Percentiles rank a stretch among this genome's conserved stretches.
These are phyloP conservation scores for Daldinia vernicosa DNA, from an alignment of 495 filamentous ascomycete species.

Conservation along the genomic window DNA sequence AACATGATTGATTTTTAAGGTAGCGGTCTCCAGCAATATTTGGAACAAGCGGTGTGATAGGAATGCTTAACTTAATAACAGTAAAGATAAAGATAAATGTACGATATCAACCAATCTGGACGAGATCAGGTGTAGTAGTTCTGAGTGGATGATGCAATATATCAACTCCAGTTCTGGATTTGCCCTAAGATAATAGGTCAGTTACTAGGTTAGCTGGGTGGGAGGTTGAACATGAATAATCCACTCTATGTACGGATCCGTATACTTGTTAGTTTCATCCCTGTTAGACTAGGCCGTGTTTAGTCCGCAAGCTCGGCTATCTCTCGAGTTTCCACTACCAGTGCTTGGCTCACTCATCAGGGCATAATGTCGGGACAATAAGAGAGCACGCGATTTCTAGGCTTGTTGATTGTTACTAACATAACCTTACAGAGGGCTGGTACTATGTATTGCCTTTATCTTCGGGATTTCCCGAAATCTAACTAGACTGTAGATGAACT, in stretches of 20 bases:
- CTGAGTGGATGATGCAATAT: not conserved
- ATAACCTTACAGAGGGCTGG: not conserved
- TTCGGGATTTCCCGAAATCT: slow-evolving; percentile 1
- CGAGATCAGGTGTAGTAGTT: not conserved
- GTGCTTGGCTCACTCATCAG: not conserved
- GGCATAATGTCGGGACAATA: not conserved
- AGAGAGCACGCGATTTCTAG: not conserved
- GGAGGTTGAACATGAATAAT: not conserved
- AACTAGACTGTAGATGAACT: not conserved
- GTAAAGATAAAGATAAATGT: not conserved
- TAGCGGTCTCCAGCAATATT: not conserved
- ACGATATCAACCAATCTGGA: not conserved
- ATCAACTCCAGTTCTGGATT: not conserved
- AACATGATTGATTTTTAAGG: not conserved
- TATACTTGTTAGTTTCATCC: not conserved
- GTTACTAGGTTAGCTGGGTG: too few relatives aligned
- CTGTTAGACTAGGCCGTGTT: not conserved
- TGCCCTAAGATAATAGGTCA: not conserved
- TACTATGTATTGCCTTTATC: not conserved
- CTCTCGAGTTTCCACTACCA: not conserved
- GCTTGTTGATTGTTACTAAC: too few relatives aligned
- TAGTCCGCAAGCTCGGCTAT: not conserved
- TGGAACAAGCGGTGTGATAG: not conserved
- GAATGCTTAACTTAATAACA: not conserved
- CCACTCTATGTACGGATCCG: not conserved